phyloP scores from a whole-genome alignment of 2,329 filamentous ascomycete genomes.

The Sporothrix variecibatus region DNA sequence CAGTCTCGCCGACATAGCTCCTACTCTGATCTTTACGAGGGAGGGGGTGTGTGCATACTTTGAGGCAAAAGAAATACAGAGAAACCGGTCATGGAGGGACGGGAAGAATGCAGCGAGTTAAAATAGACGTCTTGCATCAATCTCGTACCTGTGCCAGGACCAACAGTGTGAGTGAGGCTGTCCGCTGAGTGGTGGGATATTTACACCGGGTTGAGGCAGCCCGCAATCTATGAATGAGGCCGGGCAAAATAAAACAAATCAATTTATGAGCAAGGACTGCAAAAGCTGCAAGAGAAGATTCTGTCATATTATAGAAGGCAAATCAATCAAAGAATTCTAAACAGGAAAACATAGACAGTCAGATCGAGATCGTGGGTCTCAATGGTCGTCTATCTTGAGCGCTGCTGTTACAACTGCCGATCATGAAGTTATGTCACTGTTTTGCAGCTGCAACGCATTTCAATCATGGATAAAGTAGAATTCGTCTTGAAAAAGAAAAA shows the following conservation, averaged over 20 bases:
- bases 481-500: too few relatives aligned
- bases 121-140: neutral
- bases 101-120: neutral
- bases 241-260: neutral
- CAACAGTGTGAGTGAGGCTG: neutral
- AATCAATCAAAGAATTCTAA: neutral
- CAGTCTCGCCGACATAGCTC: neutral
- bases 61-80: neutral
- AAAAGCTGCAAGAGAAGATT: neutral
- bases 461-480: too few relatives aligned
- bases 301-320: neutral
- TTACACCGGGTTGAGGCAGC: slow-evolving; percentile 3
- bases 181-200: slow-evolving; percentile 11
- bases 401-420: neutral
- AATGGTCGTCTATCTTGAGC: neutral
- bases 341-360: neutral
- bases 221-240: neutral
- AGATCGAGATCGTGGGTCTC: neutral
- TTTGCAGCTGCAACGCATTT: too few relatives aligned
- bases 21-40: neutral
- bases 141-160: neutral
- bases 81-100: neutral
- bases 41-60: slow-evolving; percentile 2
- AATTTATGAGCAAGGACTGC: neutral
- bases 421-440: neutral